These are phyloP conservation scores for Crithidia fasciculata DNA, from an alignment of 208 protist species.

Conservation along the genomic window DNA sequence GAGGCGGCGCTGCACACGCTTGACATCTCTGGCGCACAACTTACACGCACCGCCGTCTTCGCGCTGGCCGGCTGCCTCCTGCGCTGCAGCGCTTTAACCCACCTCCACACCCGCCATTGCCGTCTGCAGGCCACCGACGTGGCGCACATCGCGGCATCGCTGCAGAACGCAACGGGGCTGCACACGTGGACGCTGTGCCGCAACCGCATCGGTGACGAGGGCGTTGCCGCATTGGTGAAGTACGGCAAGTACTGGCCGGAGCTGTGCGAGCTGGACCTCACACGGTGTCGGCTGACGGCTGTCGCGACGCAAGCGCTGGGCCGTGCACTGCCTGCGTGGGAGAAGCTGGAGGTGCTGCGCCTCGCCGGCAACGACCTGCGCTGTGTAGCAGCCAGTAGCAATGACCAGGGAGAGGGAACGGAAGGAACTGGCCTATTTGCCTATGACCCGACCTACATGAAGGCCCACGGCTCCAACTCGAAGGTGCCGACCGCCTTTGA, in stretches of 20 bases:
- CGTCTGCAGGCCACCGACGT: constrained; percentile 37
- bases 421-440: constrained; percentile 56
- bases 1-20: constrained; percentile 36
- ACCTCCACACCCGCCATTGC: constrained; percentile 69
- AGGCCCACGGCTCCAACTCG: constrained; percentile 22
- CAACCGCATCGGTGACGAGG: constrained; percentile 67
- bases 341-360: constrained; percentile 45
- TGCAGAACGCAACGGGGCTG: constrained; percentile 42
- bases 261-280: constrained; percentile 63
- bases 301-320: constrained; percentile 38
- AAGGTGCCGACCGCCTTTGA: constrained; percentile 83
- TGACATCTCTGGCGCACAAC: constrained; percentile 53
- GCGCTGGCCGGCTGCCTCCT: constrained; percentile 51
- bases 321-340: constrained; percentile 34
- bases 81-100: constrained; percentile 41
- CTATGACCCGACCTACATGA: constrained; percentile 69
- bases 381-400: neutral
- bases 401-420: neutral
- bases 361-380: constrained; percentile 76
- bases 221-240: constrained; percentile 33
- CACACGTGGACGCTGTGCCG: constrained; percentile 51
- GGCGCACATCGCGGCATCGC: constrained; percentile 37
- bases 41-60: constrained; percentile 51
- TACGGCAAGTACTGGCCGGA: constrained; percentile 53
- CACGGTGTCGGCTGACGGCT: constrained; percentile 73